Conservation (phyloP, 108 stramenopile species). For the Fragilariopsis cylindrus region DNA sequence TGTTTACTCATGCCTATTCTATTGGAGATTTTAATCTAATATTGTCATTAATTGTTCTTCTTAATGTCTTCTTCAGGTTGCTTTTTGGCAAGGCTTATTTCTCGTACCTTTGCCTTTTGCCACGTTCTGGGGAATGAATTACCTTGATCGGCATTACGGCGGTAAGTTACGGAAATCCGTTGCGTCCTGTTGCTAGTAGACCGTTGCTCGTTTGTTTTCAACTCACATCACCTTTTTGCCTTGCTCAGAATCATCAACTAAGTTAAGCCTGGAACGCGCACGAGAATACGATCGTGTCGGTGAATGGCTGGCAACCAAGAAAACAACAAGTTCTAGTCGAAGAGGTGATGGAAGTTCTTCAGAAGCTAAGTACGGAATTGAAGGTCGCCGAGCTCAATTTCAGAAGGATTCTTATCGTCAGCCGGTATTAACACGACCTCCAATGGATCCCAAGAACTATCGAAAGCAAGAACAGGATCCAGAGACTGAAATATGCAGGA, state of each 20-base stretch:
- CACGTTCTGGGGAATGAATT: conserved; percentile 64
- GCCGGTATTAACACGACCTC: conserved; percentile 77
- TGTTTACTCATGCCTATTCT: no score
- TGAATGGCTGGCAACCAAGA: conserved; percentile 36
- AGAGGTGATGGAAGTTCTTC: neutral
- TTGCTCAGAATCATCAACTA: conserved; percentile 52
- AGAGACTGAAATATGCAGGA: conserved; percentile 23
- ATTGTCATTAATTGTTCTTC: no score
- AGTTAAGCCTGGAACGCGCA: conserved; percentile 80
- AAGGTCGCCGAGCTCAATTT: conserved; percentile 50
- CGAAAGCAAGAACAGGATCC: conserved; percentile 48
- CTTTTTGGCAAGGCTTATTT: conserved; percentile 23
- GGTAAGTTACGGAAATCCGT: conserved; percentile 21
- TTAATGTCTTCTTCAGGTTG: no score
- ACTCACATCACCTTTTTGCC: neutral
- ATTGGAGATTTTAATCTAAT: no score
- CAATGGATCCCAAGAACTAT: conserved; percentile 57
- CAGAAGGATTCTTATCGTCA: conserved; percentile 76
- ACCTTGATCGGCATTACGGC: conserved; percentile 61
- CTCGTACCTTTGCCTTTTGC: conserved; percentile 74
- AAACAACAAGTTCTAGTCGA: neutral
- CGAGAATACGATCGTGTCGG: conserved; percentile 76
- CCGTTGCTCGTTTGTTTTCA: neutral
- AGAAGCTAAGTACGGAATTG: conserved; percentile 32
- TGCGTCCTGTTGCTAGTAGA: neutral